Percentiles rank a stretch among this genome's conserved stretches.
These are phyloP conservation scores for Mychonastes homosphaera DNA, from an alignment of 139 green algal species.

Conservation along the genomic window DNA sequence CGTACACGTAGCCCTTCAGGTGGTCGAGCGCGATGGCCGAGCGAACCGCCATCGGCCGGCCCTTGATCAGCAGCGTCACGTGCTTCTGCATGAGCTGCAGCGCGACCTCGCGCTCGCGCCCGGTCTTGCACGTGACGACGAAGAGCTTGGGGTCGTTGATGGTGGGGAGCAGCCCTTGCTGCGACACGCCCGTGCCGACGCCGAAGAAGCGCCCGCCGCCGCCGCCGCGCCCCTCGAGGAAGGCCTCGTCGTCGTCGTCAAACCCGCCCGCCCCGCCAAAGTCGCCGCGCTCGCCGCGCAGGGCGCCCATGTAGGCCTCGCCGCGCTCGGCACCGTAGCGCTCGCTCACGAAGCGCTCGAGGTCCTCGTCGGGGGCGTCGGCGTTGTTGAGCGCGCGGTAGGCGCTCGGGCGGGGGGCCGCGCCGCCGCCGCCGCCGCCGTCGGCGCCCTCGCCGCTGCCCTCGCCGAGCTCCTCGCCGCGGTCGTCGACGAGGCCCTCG, in stretches of 20 bases:
- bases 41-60: slow-evolving; percentile 74
- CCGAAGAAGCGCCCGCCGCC: slow-evolving; percentile 7
- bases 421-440: too few species aligned
- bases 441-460: too few species aligned
- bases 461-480: slow-evolving; percentile 32
- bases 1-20: slow-evolving; percentile 90
- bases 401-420: too few species aligned
- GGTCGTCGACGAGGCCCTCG: slow-evolving; percentile 67
- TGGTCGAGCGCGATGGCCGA: slow-evolving; percentile 82
- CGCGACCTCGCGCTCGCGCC: slow-evolving; percentile 67
- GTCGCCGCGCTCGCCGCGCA: not conserved
- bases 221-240: too few species aligned
- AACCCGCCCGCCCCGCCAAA: slow-evolving; percentile 12
- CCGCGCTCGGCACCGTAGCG: slow-evolving; percentile 1
- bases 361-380: too few species aligned
- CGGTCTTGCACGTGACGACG: slow-evolving; percentile 28
- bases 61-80: slow-evolving; percentile 41
- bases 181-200: slow-evolving; percentile 41
- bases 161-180: slow-evolving; percentile 86
- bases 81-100: slow-evolving; percentile 87
- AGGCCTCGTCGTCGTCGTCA: slow-evolving; percentile 29
- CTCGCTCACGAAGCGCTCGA: too few species aligned
- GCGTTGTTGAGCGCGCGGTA: too few species aligned
- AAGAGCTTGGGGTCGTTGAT: slow-evolving; percentile 86
- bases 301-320: slow-evolving; percentile 1